phyloP scores from a whole-genome alignment of 805 yeast genomes.

The Saccharomyces jurei region DNA sequence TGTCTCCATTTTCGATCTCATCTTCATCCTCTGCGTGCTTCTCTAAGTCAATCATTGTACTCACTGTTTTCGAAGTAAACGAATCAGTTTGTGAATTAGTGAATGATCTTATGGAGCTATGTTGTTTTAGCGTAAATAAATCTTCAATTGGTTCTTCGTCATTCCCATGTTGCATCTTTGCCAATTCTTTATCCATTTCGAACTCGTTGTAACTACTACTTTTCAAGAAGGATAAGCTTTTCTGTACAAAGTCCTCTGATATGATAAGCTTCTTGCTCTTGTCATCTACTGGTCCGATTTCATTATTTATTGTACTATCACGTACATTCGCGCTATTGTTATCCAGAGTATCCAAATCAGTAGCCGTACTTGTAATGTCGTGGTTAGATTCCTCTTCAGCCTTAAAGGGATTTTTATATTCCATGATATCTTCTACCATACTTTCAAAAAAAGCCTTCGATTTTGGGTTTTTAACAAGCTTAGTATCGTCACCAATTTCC shows the following conservation, averaged over 20 bases:
- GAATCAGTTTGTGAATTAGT: slow-evolving; percentile 21
- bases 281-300: slow-evolving; percentile 25
- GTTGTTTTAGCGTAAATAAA: slow-evolving; percentile 38
- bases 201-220: slow-evolving; percentile 27
- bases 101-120: slow-evolving; percentile 31
- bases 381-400: slow-evolving; percentile 22
- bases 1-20: not conserved
- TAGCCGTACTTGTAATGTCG: slow-evolving; percentile 5
- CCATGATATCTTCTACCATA: slow-evolving; percentile 43
- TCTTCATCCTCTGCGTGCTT: slow-evolving; percentile 1
- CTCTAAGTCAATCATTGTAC: not conserved
- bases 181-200: slow-evolving; percentile 26
- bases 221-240: slow-evolving; percentile 45
- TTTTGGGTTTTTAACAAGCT: slow-evolving; percentile 44
- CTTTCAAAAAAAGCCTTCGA: slow-evolving; percentile 62
- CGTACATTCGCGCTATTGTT: slow-evolving; percentile 26
- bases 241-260: slow-evolving; percentile 49
- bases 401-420: slow-evolving; percentile 27
- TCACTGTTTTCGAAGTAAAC: slow-evolving; percentile 2
- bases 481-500: slow-evolving; percentile 35
- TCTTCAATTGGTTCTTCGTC: slow-evolving; percentile 34
- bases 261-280: slow-evolving; percentile 35
- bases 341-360: slow-evolving; percentile 8
- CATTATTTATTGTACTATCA: slow-evolving; percentile 8
- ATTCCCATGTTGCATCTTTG: slow-evolving; percentile 14